Conservation (phyloP, 129 eudicot genomes). For the Flaveria sonorensis region DNA sequence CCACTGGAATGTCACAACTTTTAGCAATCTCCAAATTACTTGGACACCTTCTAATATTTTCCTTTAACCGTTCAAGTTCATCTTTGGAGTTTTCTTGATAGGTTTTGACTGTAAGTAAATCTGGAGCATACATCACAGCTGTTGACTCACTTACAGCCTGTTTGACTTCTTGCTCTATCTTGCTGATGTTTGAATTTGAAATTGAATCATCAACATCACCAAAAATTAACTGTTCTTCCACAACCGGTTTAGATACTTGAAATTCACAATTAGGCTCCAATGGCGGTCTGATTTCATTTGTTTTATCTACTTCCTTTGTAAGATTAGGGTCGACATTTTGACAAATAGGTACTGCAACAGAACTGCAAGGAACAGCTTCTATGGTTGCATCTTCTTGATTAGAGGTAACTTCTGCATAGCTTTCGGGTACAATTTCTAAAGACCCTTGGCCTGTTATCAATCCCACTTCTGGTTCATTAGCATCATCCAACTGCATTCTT, state of each 20-base stretch:
- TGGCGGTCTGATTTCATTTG: slow-evolving; percentile 23
- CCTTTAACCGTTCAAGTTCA: slow-evolving; percentile 27
- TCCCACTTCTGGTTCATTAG: slow-evolving; percentile 35
- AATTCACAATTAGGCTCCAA: slow-evolving; percentile 33
- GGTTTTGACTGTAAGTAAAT: slow-evolving; percentile 32
- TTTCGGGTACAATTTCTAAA: slow-evolving; percentile 43
- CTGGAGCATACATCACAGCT: slow-evolving; percentile 7
- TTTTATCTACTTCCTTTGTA: slow-evolving; percentile 24
- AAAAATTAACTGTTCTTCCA: slow-evolving; percentile 71
- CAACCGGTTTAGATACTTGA: slow-evolving; percentile 36
- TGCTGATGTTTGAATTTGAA: slow-evolving; percentile 25
- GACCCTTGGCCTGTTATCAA: slow-evolving; percentile 29
- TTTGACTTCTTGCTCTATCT: slow-evolving; percentile 32
- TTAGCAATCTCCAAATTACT: slow-evolving; percentile 47
- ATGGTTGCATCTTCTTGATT: slow-evolving; percentile 27
- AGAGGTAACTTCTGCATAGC: slow-evolving; percentile 34
- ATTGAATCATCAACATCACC: slow-evolving; percentile 55
- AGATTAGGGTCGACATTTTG: slow-evolving; percentile 23
- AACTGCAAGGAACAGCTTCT: slow-evolving; percentile 37
- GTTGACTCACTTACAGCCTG: slow-evolving; percentile 36
- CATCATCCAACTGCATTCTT: slow-evolving; percentile 25
- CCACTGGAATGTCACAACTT: slow-evolving; percentile 32
- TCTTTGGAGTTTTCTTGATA: slow-evolving; percentile 23
- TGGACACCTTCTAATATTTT: slow-evolving; percentile 37
- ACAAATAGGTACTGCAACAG: slow-evolving; percentile 29